Evolutionary conservation across 1,139 yeast species (phyloP).

Genomic region (Kodamaea ohmeri): DNA sequence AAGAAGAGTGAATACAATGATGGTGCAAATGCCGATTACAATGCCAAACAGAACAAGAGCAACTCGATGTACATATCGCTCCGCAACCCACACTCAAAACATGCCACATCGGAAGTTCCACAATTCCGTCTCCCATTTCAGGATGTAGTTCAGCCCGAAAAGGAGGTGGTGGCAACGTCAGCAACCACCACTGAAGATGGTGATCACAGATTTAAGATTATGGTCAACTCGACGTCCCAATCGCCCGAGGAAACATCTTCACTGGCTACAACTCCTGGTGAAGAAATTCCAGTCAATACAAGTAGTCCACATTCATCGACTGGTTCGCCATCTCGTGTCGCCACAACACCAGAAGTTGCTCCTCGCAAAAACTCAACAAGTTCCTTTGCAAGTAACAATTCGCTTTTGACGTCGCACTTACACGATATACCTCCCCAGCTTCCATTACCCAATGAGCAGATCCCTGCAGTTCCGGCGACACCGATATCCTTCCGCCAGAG

Average conservation of each 20-base stretch:
- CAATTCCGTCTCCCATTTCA: slow-evolving; percentile 67
- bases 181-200: slow-evolving; percentile 4
- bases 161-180: not conserved
- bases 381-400: slow-evolving; percentile 28
- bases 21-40: not conserved
- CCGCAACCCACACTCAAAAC: slow-evolving; percentile 23
- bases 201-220: slow-evolving; percentile 7
- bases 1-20: not conserved
- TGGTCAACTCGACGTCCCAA: not conserved
- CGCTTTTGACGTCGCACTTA: slow-evolving; percentile 33
- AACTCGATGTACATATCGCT: slow-evolving; percentile 22
- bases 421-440: slow-evolving; percentile 53
- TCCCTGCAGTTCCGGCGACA: slow-evolving; percentile 45
- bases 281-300: slow-evolving; percentile 3
- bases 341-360: not conserved
- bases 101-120: slow-evolving; percentile 36
- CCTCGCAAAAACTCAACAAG: slow-evolving; percentile 29
- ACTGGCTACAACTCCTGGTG: slow-evolving; percentile 6
- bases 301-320: not conserved
- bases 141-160: slow-evolving; percentile 25
- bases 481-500: slow-evolving; percentile 33
- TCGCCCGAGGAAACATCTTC: slow-evolving; percentile 2
- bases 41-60: slow-evolving; percentile 4
- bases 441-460: slow-evolving; percentile 52
- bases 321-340: slow-evolving; percentile 1